phyloP scores from a whole-genome alignment of 768 basidiomycete species.

The Podaxis sp. region DNA sequence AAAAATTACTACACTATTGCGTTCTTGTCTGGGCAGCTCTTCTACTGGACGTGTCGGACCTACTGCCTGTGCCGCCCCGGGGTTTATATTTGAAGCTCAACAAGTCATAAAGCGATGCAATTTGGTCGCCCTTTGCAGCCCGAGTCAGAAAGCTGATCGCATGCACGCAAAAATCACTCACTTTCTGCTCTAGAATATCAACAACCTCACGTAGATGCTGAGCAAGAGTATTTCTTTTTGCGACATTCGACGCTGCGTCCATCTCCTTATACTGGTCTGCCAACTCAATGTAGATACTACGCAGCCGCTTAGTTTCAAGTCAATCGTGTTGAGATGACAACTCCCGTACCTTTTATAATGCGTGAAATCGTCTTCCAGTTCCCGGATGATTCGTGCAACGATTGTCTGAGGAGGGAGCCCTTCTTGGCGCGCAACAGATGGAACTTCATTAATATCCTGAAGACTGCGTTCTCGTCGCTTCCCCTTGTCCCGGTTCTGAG shows the following conservation, averaged over 20 bases:
- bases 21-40: not conserved
- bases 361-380: slow-evolving; percentile 92
- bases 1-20: not conserved
- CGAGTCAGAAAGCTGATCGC: slow-evolving; percentile 2
- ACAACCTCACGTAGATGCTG: slow-evolving; percentile 89
- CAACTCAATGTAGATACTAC: slow-evolving; percentile 84
- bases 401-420: slow-evolving; percentile 84
- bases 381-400: slow-evolving; percentile 73
- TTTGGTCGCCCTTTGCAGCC: slow-evolving; percentile 76
- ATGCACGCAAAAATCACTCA: slow-evolving; percentile 22
- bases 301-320: slow-evolving; percentile 4
- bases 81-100: slow-evolving; percentile 73
- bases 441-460: slow-evolving; percentile 26
- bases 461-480: slow-evolving; percentile 27
- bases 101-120: slow-evolving; percentile 85
- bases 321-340: not conserved
- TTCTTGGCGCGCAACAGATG: slow-evolving; percentile 25
- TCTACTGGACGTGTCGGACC: not conserved
- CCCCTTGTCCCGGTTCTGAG: slow-evolving; percentile 19
- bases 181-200: slow-evolving; percentile 89
- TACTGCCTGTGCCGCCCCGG: slow-evolving; percentile 3
- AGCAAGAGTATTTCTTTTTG: slow-evolving; percentile 81
- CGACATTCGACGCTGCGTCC: slow-evolving; percentile 78
- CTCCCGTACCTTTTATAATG: slow-evolving; percentile 84
- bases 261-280: slow-evolving; percentile 91